These are phyloP conservation scores for Jacaranda mimosifolia DNA, from an alignment of 257 asterid genomes.

Conservation along the genomic window DNA sequence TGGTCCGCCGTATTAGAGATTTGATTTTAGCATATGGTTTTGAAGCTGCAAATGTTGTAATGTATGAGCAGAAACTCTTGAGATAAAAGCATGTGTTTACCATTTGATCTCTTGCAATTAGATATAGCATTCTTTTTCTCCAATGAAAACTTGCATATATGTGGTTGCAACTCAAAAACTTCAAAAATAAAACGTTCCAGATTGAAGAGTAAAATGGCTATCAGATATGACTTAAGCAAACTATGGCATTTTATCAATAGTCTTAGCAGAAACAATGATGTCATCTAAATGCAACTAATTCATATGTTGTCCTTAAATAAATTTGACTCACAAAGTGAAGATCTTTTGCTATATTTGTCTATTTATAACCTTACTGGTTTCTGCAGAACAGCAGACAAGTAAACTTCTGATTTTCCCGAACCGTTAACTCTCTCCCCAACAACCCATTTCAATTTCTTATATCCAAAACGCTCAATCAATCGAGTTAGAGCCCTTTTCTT, in stretches of 20 bases:
- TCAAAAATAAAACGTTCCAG: background rate
- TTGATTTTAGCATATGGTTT: constrained; percentile 32
- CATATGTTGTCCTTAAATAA: too few relatives aligned
- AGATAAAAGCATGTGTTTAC: constrained; percentile 22
- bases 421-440: constrained; percentile 81
- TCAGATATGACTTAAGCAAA: too few relatives aligned
- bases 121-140: background rate
- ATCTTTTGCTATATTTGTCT: too few relatives aligned
- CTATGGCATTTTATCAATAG: too few relatives aligned
- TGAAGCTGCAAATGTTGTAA: constrained; percentile 32
- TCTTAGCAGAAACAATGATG: too few relatives aligned
- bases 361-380: constrained; percentile 66
- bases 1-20: constrained; percentile 6
- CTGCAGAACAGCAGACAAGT: constrained; percentile 79
- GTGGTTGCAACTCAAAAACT: background rate
- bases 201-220: too few relatives aligned
- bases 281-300: too few relatives aligned
- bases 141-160: background rate
- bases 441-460: constrained; percentile 88
- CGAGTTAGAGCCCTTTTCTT: constrained; percentile 70
- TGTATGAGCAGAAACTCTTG: constrained; percentile 36
- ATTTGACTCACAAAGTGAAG: too few relatives aligned
- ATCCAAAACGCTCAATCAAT: constrained; percentile 78
- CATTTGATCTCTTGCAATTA: background rate
- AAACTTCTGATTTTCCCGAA: constrained; percentile 70